Evolutionary conservation across 1,284 basidiomycete species (phyloP).

Genomic region (Meira miltonrushii): DNA sequence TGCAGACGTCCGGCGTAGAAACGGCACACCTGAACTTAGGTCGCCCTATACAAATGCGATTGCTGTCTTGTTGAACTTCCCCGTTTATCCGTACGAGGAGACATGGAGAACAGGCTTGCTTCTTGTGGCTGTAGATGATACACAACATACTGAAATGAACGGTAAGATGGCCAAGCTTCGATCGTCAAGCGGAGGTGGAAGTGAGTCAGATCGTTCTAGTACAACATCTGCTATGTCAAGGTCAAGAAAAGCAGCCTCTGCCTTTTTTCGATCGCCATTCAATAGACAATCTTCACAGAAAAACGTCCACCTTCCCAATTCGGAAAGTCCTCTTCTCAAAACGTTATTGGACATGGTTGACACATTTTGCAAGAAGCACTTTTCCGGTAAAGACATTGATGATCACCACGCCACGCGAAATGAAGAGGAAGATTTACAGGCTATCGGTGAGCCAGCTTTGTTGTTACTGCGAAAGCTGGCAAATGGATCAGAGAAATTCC

Average conservation of each 20-base stretch:
- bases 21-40: slow-evolving; percentile 14
- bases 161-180: no score
- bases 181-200: not conserved
- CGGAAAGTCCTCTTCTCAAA: not conserved
- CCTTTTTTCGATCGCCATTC: not conserved
- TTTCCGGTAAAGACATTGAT: not conserved
- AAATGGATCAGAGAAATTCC: slow-evolving; percentile 22
- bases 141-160: not conserved
- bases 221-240: not conserved
- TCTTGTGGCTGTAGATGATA: no score
- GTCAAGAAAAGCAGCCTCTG: not conserved
- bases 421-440: slow-evolving; percentile 34
- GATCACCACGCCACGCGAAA: not conserved
- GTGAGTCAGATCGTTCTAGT: not conserved
- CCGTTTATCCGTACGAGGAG: slow-evolving; percentile 11
- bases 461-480: slow-evolving; percentile 32
- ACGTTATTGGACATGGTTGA: not conserved
- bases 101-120: slow-evolving; percentile 2
- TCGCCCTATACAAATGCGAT: slow-evolving; percentile 41
- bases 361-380: slow-evolving; percentile 1
- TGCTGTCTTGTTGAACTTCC: slow-evolving; percentile 40
- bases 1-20: slow-evolving; percentile 14
- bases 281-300: not conserved
- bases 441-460: slow-evolving; percentile 29
- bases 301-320: not conserved